Conservation (phyloP, 2,329 filamentous ascomycete species). For the Hortaea sp. region DNA sequence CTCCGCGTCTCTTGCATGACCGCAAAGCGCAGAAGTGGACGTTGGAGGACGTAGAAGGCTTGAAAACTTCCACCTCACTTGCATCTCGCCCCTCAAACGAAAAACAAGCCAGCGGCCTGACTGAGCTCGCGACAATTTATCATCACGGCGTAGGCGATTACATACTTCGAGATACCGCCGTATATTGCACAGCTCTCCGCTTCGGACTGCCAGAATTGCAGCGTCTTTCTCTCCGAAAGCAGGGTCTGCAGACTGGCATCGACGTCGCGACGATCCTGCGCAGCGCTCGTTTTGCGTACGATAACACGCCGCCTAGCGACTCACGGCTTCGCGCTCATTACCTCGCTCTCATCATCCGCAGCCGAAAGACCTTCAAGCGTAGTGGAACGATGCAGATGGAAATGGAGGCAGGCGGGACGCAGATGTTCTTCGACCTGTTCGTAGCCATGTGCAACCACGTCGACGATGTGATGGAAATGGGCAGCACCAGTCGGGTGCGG, state of each 20-base stretch:
- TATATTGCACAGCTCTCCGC: conserved; percentile 87
- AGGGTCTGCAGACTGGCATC: conserved; percentile 85
- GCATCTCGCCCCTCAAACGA: conserved; percentile 40
- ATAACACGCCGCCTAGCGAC: conserved; percentile 87
- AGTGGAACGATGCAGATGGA: conserved; percentile 98
- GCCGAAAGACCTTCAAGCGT: conserved; percentile 93
- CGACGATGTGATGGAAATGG: conserved; percentile 87
- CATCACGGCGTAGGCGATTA: conserved; percentile 63
- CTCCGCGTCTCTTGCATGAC: conserved; percentile 77
- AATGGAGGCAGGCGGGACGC: conserved; percentile 80
- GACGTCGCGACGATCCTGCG: conserved; percentile 85
- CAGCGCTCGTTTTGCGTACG: conserved; percentile 89
- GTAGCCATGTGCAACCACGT: conserved; percentile 98
- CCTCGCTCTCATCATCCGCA: conserved; percentile 92
- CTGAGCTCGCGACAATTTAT: conserved; percentile 61
- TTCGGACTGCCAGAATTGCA: conserved; percentile 91
- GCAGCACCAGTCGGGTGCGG: conserved; percentile 34
- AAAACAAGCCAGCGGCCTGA: conserved; percentile 38
- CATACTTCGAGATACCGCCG: conserved; percentile 81
- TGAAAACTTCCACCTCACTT: conserved; percentile 11
- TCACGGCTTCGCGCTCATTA: conserved; percentile 91
- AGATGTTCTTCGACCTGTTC: conserved; percentile 96
- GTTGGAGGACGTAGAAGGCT: conserved; percentile 58
- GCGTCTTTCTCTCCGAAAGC: conserved; percentile 82
- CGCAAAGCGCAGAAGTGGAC: conserved; percentile 80